Base-by-base conservation (phyloP, 345 rosid genomes). In the Salix purpurea region DNA sequence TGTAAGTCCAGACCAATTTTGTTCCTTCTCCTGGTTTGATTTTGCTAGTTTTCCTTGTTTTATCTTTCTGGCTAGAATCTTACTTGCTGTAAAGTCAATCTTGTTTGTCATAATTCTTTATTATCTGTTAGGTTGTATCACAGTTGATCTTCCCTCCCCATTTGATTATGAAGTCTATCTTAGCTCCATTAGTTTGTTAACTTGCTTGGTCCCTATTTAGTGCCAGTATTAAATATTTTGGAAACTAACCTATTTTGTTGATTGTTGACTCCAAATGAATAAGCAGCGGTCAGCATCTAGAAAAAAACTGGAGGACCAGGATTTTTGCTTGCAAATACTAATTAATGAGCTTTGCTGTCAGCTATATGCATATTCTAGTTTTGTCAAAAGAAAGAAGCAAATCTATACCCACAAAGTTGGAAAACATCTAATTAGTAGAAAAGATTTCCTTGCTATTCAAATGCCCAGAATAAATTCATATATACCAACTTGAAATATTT, bases 1-100 rank as follows among this genome's bases (percentile, higher is more conserved):
- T 89, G 99, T 95, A 86, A 85, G 94, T 65, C 18, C 21, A 18
- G 9, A 39, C 42, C 34, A 36, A 36, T 37, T 18, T 40, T 75
- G 18, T 18, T 78, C 73, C 66, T 42, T 74, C 66, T 70, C 70
- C 34, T 42, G 70, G 56, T 24, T 67, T 65, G 65, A 69, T 34
- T 54, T 69, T 9, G 7, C 42, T 37, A 18, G 30, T 42, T 69
- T 23, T 18, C 18, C 19, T 44, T 67, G 68, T 34, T 15, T 6
- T 24, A 21, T 39, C 69, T 21, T 44, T 32, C 19, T 18, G 56
- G 37, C 16, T 65, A 14, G 65, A 62, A 34, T 12, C n/a, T 64
- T 32, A 7, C 23, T 52, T 32, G 14, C 23, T 52, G 4, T 37
- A 16, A 14, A 4, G 32, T 65, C 69, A 65, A 28, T 2, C 23